phyloP scores from a whole-genome alignment of 176 grass and related monocot genomes.

The Otatea glauca region DNA sequence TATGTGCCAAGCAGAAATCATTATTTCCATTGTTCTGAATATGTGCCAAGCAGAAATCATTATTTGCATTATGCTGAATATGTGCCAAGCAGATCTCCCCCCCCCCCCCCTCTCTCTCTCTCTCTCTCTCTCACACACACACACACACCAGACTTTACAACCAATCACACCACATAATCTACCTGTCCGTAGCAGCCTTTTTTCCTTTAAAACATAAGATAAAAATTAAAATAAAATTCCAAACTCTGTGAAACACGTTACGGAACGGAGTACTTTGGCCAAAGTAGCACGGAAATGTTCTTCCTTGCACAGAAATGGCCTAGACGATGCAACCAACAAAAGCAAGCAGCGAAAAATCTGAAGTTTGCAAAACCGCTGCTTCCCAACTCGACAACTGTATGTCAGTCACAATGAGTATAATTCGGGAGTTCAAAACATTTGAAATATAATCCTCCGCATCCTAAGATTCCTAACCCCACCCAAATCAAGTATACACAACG shows the following conservation, averaged over 20 bases:
- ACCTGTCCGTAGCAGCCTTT: conserved; percentile 35
- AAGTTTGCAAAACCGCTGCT: neutral
- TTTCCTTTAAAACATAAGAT: neutral
- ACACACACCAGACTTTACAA: conserved; percentile 37
- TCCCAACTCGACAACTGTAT: neutral
- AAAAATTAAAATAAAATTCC: neutral
- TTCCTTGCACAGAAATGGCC: too few species aligned
- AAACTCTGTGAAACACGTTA: neutral
- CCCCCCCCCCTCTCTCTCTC: too few species aligned
- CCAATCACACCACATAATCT: conserved; percentile 46
- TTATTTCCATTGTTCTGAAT: neutral
- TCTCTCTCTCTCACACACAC: neutral
- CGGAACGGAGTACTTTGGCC: neutral
- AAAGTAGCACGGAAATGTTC: conserved; percentile 1
- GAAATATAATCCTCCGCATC: neutral
- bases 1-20: conserved; percentile 13
- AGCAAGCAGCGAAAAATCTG: conserved; percentile 9
- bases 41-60: conserved; percentile 8
- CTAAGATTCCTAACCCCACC: too few species aligned
- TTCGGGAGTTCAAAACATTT: neutral
- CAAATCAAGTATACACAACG: neutral
- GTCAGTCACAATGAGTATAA: neutral
- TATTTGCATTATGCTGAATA: neutral
- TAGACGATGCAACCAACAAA: conserved; percentile 19
- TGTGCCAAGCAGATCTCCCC: conserved; percentile 23